phyloP scores from a whole-genome alignment of 2,329 filamentous ascomycete species.

The Hypocreales sp. region DNA sequence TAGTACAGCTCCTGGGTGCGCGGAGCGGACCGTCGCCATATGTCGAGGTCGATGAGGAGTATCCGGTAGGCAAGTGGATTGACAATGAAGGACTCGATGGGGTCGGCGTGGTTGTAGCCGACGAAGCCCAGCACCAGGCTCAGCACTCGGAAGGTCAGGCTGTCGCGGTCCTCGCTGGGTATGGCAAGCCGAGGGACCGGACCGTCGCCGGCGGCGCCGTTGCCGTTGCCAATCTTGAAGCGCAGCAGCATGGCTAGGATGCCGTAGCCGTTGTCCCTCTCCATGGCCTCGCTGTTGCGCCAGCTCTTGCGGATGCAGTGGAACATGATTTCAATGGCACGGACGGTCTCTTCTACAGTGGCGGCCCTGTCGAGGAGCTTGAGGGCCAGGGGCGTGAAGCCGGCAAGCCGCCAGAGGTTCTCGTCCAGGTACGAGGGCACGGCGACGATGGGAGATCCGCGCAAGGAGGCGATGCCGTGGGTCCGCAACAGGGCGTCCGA shows the following conservation, averaged over 20 bases:
- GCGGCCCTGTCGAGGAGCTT: constrained; percentile 69
- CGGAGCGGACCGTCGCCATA: constrained; percentile 69
- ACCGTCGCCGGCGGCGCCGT: constrained; percentile 13
- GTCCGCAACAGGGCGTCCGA: constrained; percentile 75
- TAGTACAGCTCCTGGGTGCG: constrained; percentile 83
- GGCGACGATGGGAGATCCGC: constrained; percentile 68
- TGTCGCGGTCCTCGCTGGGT: constrained; percentile 36
- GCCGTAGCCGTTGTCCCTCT: constrained; percentile 85
- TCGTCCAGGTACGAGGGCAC: constrained; percentile 80
- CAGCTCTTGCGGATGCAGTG: constrained; percentile 79
- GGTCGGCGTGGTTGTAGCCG: constrained; percentile 67
- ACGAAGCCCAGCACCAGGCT: constrained; percentile 71
- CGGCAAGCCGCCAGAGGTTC: constrained; percentile 83
- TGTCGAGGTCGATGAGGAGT: constrained; percentile 80
- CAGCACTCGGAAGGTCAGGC: constrained; percentile 48
- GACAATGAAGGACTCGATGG: constrained; percentile 81
- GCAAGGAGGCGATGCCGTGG: constrained; percentile 68
- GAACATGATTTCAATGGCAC: constrained; percentile 72
- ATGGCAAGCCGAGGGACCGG: constrained; percentile 25
- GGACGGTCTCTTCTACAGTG: constrained; percentile 53
- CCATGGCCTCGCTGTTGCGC: constrained; percentile 97
- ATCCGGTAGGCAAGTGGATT: constrained; percentile 92
- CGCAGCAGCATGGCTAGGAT: constrained; percentile 72
- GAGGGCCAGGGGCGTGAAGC: constrained; percentile 71
- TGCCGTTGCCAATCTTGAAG: constrained; percentile 55